Base-by-base conservation (phyloP, 495 filamentous ascomycete genomes). In the Penicillium chermesinum region DNA sequence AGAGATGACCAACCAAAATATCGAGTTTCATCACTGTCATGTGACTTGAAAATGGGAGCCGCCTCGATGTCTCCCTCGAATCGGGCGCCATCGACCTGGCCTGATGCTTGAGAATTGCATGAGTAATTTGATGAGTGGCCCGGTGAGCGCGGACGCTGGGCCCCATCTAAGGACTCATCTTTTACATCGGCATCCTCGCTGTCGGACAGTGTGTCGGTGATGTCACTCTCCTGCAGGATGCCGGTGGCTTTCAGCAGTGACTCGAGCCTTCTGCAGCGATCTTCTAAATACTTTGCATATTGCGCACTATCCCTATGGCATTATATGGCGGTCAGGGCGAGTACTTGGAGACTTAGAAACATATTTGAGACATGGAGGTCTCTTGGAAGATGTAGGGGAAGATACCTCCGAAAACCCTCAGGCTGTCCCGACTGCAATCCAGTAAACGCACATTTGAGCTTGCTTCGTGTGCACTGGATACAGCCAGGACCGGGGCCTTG, bases 241-340 rank as follows among this genome's bases (percentile, higher is more conserved):
- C 91, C 91, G 37, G 89, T 91, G 34, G 95, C 72, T 59, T 82
- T 81, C 44, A 98, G 75, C 41, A 98, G 62, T 41, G 82, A 82
- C 71, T 97, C 93, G 80, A 95, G 91, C 46, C 85, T 81, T 22
- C 79, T 84, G 13, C 97, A 70, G 14, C 93, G 83, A 56, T 94
- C 94, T 72, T 98, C 91, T 36, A 98, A 72, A 7, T 84, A 83
- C 57, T 91, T 87, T 49, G 96, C 93, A 70, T 98, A 96, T 62
- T 96, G 91, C 38, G 88, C 88, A 45, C 85, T 89, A 41, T 15
- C 15, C n/a, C 4, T 0, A 41, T 18, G 30, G 13, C 2, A 47
- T 46, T 39, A 55, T 17, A 35, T 12, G 10, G 25, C 25, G 4
- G 25, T 30, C 10, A 30, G 25, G 10, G 4, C 13, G 13, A 5